Evolutionary conservation across 768 basidiomycete species (phyloP), one percentile per base, ranked within the genome.

Genomic region (Tylopilus vinaceipallidus): DNA sequence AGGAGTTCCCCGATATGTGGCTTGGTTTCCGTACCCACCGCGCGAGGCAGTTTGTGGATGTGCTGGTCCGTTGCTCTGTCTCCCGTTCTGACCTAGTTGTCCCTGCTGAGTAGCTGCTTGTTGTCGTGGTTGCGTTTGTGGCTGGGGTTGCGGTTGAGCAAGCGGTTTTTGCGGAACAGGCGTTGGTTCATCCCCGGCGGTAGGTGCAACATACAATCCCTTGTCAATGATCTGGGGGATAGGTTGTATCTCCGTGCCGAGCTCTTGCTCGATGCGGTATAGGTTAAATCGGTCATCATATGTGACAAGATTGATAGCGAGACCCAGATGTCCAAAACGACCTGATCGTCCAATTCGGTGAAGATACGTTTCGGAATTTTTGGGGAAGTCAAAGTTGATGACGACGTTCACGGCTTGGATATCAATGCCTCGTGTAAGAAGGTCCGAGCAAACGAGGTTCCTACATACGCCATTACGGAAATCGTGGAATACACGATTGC

Each of bases 381-480:
- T 97, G 53, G 95, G 95, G 72, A 98, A 97, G 69, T 99, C 95
- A 65, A 99, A 99, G 74, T 98, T 98, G 80, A 99, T 98, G 64
- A 99, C 95, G 68, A 98, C 97, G 72, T 99, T 99, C 54, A 99
- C 95, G 51, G 95, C 97, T 74, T 98, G 97, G 67, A 99, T 99
- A 71, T 99, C 95, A 69, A 99, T 99, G 73, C 95, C 95, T 58
- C 95, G 91, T 20, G 95, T 99, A 64, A 99, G 86, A 55, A 99
- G 84, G 73, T 99, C 95, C 45, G 84, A 87, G 75, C 95, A 99
- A 67, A 99, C 95, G 57, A 99, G 86, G 75, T 99, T 99, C 61
- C 95, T 87, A 77, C 95, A 98, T 40, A 94, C 92, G 56, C 95
- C 95, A 64, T 91, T 92, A 56, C 97, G 86, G 84, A 99, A 99